Percentiles rank a stretch among this genome's conserved stretches.
Evolutionary conservation across 2,329 filamentous ascomycete species (phyloP).

Genomic region (Beauveria bassiana): DNA sequence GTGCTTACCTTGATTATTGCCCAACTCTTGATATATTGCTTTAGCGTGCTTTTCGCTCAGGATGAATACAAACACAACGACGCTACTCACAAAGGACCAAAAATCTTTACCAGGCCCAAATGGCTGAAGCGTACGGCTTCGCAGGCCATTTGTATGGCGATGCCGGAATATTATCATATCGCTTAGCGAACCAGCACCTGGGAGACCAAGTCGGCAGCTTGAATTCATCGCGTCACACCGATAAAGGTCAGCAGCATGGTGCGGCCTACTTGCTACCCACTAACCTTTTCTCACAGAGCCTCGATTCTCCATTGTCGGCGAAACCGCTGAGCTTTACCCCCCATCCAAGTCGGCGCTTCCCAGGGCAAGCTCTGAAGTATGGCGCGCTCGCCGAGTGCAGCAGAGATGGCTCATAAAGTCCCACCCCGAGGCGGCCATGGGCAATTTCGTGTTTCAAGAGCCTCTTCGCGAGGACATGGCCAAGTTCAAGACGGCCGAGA

Average conservation of each 20-base stretch:
- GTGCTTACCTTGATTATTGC: not conserved
- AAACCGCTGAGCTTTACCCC: constrained; percentile 27
- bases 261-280: not conserved
- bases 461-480: constrained; percentile 30
- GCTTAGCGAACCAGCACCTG: constrained; percentile 17
- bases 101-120: constrained; percentile 26
- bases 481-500: constrained; percentile 22
- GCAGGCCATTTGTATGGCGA: constrained; percentile 26
- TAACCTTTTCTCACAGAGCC: constrained; percentile 19
- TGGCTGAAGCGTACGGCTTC: constrained; percentile 28
- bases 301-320: constrained; percentile 25
- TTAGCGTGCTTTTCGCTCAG: constrained; percentile 14
- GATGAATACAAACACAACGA: constrained; percentile 26
- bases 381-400: constrained; percentile 28
- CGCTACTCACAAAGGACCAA: constrained; percentile 20
- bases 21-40: not conserved
- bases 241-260: constrained; percentile 16
- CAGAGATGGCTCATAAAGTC: constrained; percentile 42
- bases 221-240: constrained; percentile 23
- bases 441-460: constrained; percentile 24
- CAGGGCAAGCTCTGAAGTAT: constrained; percentile 19
- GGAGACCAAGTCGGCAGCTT: constrained; percentile 21
- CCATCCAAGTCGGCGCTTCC: constrained; percentile 22
- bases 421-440: constrained; percentile 42
- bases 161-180: constrained; percentile 26